Evolutionary conservation across 768 basidiomycete species (phyloP).

Genomic region (Boletus patriciae): DNA sequence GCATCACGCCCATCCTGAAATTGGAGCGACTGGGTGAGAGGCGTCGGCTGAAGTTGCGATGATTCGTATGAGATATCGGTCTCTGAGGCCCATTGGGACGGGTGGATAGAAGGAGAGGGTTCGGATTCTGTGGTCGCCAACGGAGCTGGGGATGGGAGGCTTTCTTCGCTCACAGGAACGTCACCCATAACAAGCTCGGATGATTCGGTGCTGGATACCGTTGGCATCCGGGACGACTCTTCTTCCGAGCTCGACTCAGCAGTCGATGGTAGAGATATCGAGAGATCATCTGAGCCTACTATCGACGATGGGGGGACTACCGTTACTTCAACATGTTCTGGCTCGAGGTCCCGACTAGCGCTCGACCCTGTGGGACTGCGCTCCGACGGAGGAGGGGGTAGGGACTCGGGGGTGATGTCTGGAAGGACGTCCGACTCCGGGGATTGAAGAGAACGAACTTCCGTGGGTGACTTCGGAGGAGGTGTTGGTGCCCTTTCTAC

Average conservation of each 20-base stretch:
- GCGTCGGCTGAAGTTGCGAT: conserved; percentile 70
- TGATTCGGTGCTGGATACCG: conserved; percentile 43
- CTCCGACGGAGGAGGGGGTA: conserved; percentile 44
- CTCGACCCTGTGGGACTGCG: conserved; percentile 30
- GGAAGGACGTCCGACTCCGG: conserved; percentile 24
- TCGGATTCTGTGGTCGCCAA: conserved; percentile 38
- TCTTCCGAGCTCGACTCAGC: conserved; percentile 35
- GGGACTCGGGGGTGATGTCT: conserved; percentile 22
- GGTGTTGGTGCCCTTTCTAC: conserved; percentile 23
- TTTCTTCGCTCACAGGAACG: conserved; percentile 30
- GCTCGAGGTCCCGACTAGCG: conserved; percentile 22
- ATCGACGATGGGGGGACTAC: conserved; percentile 15
- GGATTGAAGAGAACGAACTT: conserved; percentile 26
- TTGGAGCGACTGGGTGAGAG: conserved; percentile 50
- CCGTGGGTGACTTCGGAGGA: conserved; percentile 30
- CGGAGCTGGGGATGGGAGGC: conserved; percentile 36
- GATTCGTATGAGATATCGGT: conserved; percentile 76
- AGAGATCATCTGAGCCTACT: conserved; percentile 24
- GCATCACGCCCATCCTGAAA: conserved; percentile 61
- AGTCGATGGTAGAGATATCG: conserved; percentile 29
- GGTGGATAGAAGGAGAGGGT: conserved; percentile 41
- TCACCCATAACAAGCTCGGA: conserved; percentile 34
- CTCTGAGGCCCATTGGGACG: conserved; percentile 58
- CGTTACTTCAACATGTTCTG: conserved; percentile 15
- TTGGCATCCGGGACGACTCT: conserved; percentile 34